A percentile compares a stretch with the other conserved stretches of the same genome.
phyloP scores from a whole-genome alignment of 148 eudicot genomes.

The Fagopyrum homotropicum region DNA sequence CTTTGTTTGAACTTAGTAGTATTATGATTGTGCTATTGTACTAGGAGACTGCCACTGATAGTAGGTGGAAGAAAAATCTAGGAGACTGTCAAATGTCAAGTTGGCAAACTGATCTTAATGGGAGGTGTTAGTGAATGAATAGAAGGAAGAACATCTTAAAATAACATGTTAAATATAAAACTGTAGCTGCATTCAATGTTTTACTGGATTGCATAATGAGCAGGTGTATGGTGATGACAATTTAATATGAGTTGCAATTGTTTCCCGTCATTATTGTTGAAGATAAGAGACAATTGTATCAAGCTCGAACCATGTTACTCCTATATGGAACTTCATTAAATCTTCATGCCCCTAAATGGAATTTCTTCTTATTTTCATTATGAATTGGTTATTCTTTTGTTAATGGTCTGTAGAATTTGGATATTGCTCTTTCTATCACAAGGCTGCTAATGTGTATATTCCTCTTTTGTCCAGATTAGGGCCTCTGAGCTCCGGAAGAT shows the following conservation, averaged over 20 bases:
- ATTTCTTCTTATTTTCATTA: neutral
- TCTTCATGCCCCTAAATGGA: neutral
- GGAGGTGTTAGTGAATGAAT: neutral
- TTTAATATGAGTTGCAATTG: neutral
- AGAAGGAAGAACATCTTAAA: neutral
- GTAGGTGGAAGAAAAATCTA: neutral
- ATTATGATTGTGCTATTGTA: neutral
- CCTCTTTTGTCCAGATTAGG: constrained; percentile 51
- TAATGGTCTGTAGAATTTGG: neutral
- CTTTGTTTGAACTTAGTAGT: neutral
- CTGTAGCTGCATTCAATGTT: neutral
- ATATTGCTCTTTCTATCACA: neutral
- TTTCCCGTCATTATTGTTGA: neutral
- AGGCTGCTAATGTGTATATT: neutral
- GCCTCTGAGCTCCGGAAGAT: constrained; percentile 83
- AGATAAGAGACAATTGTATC: neutral
- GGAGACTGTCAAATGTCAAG: neutral
- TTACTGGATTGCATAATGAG: neutral
- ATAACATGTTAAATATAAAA: neutral
- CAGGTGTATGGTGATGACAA: neutral
- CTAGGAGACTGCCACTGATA: neutral
- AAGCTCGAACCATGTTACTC: neutral
- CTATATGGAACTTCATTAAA: neutral
- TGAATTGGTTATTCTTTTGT: neutral
- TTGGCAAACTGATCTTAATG: neutral